These are phyloP conservation scores for Licmophora abbreviata DNA, from an alignment of 108 stramenopile genomes.

Conservation along the genomic window DNA sequence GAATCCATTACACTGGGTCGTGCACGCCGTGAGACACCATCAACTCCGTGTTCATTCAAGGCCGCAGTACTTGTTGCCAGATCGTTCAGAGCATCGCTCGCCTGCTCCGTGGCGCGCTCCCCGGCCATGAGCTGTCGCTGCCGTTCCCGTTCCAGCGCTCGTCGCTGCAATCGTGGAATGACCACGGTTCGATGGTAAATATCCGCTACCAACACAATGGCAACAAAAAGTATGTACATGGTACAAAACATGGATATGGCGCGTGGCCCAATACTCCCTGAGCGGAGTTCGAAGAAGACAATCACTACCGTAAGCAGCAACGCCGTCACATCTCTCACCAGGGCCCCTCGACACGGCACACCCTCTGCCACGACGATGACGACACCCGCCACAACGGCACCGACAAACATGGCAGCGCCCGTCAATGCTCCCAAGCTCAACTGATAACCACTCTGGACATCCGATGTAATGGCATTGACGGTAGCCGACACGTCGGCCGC, in stretches of 20 bases:
- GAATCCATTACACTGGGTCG: neutral
- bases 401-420: conserved; percentile 91
- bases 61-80: conserved; percentile 5
- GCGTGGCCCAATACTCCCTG: conserved; percentile 45
- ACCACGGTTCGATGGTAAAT: conserved; percentile 81
- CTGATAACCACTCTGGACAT: conserved; percentile 72
- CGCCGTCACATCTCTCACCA: conserved; percentile 73
- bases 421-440: conserved; percentile 87
- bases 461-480: conserved; percentile 66
- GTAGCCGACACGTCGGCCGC: conserved; percentile 93
- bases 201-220: conserved; percentile 74
- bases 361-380: conserved; percentile 71
- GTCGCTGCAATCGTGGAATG: conserved; percentile 42
- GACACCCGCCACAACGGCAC: conserved; percentile 70
- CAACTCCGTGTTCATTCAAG: neutral
- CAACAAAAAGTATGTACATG: conserved; percentile 61
- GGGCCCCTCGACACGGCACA: conserved; percentile 74
- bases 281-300: conserved; percentile 34
- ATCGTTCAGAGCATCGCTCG: conserved; percentile 20
- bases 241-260: conserved; percentile 50
- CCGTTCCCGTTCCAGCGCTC: conserved; percentile 23
- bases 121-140: conserved; percentile 34
- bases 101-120: conserved; percentile 11
- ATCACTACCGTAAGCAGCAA: conserved; percentile 54
- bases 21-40: neutral